These are phyloP conservation scores for Monilinia aucupariae DNA, from an alignment of 2,329 filamentous ascomycete genomes.

Conservation along the genomic window DNA sequence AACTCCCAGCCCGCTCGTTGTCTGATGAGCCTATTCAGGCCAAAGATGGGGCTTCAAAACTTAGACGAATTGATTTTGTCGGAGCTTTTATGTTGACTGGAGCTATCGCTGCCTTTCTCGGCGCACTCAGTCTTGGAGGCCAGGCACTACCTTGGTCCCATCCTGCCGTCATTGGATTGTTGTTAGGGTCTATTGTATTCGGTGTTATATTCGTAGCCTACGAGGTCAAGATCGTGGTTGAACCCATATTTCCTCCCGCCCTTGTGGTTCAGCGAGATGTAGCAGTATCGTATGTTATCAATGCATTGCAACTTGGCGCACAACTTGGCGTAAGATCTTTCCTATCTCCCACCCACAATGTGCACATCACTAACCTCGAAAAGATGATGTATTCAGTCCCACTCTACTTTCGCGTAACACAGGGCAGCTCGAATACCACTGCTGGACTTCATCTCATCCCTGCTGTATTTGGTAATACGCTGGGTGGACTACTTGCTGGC, in stretches of 20 bases:
- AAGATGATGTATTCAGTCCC: conserved; percentile 61
- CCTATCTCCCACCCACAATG: neutral
- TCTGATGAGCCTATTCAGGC: conserved; percentile 52
- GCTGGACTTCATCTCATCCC: conserved; percentile 60
- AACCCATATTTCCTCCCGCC: conserved; percentile 55
- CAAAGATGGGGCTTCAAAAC: conserved; percentile 58
- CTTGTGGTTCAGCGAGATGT: conserved; percentile 49
- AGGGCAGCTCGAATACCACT: conserved; percentile 49
- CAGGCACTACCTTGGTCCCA: conserved; percentile 39
- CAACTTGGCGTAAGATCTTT: conserved; percentile 48
- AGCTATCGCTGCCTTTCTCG: conserved; percentile 35
- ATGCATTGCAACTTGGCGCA: conserved; percentile 48
- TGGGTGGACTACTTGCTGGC: conserved; percentile 58
- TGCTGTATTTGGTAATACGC: conserved; percentile 60
- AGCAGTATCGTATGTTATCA: conserved; percentile 48
- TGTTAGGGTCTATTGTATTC: conserved; percentile 34
- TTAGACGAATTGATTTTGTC: conserved; percentile 66
- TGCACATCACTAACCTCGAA: neutral
- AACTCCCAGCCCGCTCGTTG: conserved; percentile 38
- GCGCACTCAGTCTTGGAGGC: conserved; percentile 47
- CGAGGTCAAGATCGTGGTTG: conserved; percentile 42
- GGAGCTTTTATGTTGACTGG: conserved; percentile 51
- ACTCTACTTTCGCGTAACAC: conserved; percentile 63
- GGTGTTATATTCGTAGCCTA: conserved; percentile 28
- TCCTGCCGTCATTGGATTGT: conserved; percentile 32